Conservation (phyloP, 1,284 basidiomycete genomes). For the Cryptococcus jaspeensis region DNA sequence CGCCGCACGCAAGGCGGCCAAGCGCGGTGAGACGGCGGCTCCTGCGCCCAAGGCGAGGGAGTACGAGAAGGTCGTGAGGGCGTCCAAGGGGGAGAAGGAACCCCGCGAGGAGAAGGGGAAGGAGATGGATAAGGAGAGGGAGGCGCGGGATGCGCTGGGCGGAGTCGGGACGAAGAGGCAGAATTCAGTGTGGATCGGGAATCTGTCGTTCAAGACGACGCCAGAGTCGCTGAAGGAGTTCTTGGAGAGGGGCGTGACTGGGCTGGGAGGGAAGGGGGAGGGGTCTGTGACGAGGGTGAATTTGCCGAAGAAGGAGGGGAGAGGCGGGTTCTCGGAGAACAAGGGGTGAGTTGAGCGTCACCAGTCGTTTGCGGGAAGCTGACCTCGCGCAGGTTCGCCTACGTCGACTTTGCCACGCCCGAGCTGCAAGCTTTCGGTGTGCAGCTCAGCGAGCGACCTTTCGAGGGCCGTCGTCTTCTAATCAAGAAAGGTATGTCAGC, state of each 20-base stretch:
- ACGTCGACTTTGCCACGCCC: constrained; percentile 83
- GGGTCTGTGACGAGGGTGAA: constrained; percentile 55
- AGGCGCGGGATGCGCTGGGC: constrained; percentile 1
- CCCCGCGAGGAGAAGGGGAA: constrained; percentile 60
- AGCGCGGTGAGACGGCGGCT: constrained; percentile 26
- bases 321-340: constrained; percentile 53
- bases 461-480: constrained; percentile 82
- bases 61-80: constrained; percentile 20
- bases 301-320: constrained; percentile 53
- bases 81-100: constrained; percentile 42
- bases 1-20: constrained; percentile 44
- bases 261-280: constrained; percentile 32
- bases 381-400: constrained; percentile 71
- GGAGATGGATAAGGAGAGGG: constrained; percentile 58
- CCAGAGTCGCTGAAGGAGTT: constrained; percentile 67
- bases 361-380: neutral
- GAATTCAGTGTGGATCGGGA: constrained; percentile 93
- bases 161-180: constrained; percentile 56
- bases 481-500: constrained; percentile 83
- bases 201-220: constrained; percentile 87
- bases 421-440: constrained; percentile 75
- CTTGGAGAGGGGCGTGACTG: constrained; percentile 64
- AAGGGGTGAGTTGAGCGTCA: constrained; percentile 50
- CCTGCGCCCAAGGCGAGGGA: constrained; percentile 13
- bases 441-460: constrained; percentile 71